phyloP scores from a whole-genome alignment of 2,329 filamentous ascomycete genomes.

The Sordariomycetes sp. region DNA sequence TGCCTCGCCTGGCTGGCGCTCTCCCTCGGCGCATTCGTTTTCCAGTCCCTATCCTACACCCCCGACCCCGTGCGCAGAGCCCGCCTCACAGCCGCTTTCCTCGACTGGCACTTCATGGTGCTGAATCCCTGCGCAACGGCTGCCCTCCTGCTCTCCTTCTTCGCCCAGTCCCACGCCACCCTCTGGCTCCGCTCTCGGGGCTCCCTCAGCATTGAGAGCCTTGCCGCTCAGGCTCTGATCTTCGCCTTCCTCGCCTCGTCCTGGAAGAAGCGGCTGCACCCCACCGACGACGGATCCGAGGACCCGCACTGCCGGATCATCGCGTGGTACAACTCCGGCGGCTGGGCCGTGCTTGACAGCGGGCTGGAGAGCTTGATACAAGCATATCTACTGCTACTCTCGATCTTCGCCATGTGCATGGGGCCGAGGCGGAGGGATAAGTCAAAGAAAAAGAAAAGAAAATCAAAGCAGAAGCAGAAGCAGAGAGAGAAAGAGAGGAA shows the following conservation, averaged over 20 bases:
- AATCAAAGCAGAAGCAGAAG: background rate
- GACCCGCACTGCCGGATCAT: slow-evolving; percentile 6
- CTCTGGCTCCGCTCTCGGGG: slow-evolving; percentile 4
- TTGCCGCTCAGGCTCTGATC: background rate
- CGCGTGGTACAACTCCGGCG: slow-evolving; percentile 5
- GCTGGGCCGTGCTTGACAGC: slow-evolving; percentile 6
- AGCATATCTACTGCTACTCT: slow-evolving; percentile 1
- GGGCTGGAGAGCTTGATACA: slow-evolving; percentile 1
- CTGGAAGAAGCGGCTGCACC: slow-evolving; percentile 2
- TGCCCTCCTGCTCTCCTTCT: slow-evolving; percentile 2
- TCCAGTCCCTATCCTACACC: slow-evolving; percentile 5
- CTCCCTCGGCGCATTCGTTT: slow-evolving; percentile 4
- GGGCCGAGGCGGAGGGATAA: background rate
- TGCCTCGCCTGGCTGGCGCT: slow-evolving; percentile 4
- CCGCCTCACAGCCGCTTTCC: background rate
- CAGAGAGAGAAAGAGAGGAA: background rate
- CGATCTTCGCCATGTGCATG: slow-evolving; percentile 5
- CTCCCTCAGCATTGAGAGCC: slow-evolving; percentile 4
- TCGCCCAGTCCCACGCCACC: slow-evolving; percentile 3
- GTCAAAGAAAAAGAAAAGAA: background rate
- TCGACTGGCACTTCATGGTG: slow-evolving; percentile 5
- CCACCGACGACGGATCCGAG: background rate
- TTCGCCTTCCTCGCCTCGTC: slow-evolving; percentile 1
- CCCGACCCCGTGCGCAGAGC: background rate
- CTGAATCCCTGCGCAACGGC: slow-evolving; percentile 5